Evolutionary conservation across 208 protist species (phyloP).

Genomic region (Endotrypanum monterogeii): DNA sequence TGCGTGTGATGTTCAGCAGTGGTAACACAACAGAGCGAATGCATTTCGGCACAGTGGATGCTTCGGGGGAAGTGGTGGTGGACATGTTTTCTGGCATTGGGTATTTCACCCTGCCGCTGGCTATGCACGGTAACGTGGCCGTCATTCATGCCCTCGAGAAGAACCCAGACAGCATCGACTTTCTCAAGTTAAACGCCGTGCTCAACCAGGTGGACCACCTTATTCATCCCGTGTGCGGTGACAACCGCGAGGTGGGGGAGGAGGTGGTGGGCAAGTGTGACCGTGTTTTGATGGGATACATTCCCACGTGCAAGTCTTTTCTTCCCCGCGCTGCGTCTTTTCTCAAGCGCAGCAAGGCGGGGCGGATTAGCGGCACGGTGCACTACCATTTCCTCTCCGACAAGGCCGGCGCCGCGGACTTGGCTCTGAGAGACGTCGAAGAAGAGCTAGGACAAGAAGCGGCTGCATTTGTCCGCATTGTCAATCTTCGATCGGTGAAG

Average conservation of each 20-base stretch:
- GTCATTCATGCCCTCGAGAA: constrained; percentile 88
- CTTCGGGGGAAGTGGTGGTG: constrained; percentile 80
- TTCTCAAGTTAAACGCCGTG: constrained; percentile 77
- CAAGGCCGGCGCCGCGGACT: constrained; percentile 35
- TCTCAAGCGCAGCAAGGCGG: constrained; percentile 38
- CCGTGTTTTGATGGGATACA: constrained; percentile 92
- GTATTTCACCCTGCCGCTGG: constrained; percentile 91
- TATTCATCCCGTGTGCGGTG: constrained; percentile 71
- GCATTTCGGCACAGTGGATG: constrained; percentile 73
- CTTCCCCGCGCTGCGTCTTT: constrained; percentile 81
- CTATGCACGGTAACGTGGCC: constrained; percentile 58
- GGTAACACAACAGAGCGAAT: constrained; percentile 93
- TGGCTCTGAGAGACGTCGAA: constrained; percentile 41
- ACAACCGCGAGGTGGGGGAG: constrained; percentile 75
- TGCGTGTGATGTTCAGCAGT: constrained; percentile 91
- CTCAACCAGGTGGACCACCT: constrained; percentile 80
- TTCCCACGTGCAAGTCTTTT: constrained; percentile 80
- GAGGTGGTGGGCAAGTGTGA: constrained; percentile 79
- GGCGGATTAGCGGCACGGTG: constrained; percentile 43
- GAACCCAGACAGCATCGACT: constrained; percentile 79
- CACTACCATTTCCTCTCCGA: constrained; percentile 92
- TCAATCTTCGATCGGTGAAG: constrained; percentile 79
- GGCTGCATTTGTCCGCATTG: constrained; percentile 24
- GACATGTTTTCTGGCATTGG: constrained; percentile 95
- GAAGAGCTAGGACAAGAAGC: constrained; percentile 57